Percentiles rank a stretch among this genome's conserved stretches.
Evolutionary conservation across 129 eudicot genomes (phyloP).

Genomic region (Gnaphalium uliginosum): DNA sequence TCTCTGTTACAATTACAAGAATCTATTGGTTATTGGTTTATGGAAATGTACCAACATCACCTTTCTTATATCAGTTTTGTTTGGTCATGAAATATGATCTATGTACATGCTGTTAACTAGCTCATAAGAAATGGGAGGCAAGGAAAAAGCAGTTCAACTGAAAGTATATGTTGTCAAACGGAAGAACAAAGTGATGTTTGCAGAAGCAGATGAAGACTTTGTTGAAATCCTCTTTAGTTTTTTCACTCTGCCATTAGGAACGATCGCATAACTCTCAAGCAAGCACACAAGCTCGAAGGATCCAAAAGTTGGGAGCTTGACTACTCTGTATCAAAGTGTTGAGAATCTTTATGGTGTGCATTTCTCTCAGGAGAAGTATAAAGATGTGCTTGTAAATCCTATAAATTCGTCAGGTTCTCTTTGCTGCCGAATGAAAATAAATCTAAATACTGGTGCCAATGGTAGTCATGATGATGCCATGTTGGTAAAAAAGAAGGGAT

Average conservation of each 20-base stretch:
- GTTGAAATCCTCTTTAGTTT: conserved; percentile 43
- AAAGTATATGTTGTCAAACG: conserved; percentile 31
- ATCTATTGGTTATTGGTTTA: background rate
- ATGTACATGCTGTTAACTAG: conserved; percentile 4
- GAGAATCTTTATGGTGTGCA: conserved; percentile 21
- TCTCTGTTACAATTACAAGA: background rate
- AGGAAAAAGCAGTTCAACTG: conserved; percentile 18
- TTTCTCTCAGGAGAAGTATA: conserved; percentile 32
- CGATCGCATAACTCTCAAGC: conserved; percentile 28
- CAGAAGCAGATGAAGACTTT: conserved; percentile 37
- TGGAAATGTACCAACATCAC: too few species aligned
- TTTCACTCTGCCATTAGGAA: conserved; percentile 47
- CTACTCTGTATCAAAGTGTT: conserved; percentile 29
- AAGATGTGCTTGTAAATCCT: conserved; percentile 33
- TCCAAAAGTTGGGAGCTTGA: conserved; percentile 35
- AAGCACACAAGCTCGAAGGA: conserved; percentile 10
- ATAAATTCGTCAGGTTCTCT: conserved; percentile 12
- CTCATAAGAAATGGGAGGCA: conserved; percentile 24
- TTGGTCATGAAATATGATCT: background rate
- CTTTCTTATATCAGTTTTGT: background rate
- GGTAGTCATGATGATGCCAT: conserved; percentile 7
- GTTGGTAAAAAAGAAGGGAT: background rate
- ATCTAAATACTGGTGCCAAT: conserved; percentile 12
- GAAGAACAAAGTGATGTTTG: conserved; percentile 42
- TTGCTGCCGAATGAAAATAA: conserved; percentile 32